A percentile compares a stretch with the other conserved stretches of the same genome.
These are phyloP conservation scores for Colletotrichum tropicale DNA, from an alignment of 2,329 filamentous ascomycete species.

Conservation along the genomic window DNA sequence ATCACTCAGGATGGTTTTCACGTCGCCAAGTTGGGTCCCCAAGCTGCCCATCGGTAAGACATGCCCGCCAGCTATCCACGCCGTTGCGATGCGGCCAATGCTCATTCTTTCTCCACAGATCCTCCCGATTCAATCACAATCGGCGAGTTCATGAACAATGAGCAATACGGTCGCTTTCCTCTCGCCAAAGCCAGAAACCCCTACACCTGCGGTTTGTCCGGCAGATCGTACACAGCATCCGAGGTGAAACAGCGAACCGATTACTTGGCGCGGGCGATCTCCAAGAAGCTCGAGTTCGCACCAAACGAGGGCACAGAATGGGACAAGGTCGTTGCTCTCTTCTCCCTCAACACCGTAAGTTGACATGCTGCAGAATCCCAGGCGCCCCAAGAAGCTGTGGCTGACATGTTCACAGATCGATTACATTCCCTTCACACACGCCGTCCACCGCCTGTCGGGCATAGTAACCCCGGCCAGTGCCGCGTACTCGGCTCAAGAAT, in stretches of 20 bases:
- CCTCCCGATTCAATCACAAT: constrained; percentile 78
- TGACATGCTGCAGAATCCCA: neutral
- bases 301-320: constrained; percentile 76
- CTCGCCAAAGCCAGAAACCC: constrained; percentile 69
- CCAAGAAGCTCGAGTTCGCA: constrained; percentile 73
- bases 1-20: constrained; percentile 54
- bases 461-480: constrained; percentile 78
- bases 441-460: constrained; percentile 76
- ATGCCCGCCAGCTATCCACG: neutral
- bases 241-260: constrained; percentile 72
- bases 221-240: constrained; percentile 65
- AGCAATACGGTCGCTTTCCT: constrained; percentile 70
- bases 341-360: constrained; percentile 79
- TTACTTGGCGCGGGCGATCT: constrained; percentile 69
- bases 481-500: constrained; percentile 71
- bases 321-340: constrained; percentile 80
- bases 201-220: constrained; percentile 78
- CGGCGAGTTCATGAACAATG: constrained; percentile 77
- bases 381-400: neutral
- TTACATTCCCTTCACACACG: constrained; percentile 74
- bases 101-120: constrained; percentile 36
- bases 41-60: constrained; percentile 58
- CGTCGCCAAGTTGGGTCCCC: constrained; percentile 65
- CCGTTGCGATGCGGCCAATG: neutral
- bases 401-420: constrained; percentile 62